phyloP scores from a whole-genome alignment of 805 yeast species.

The Wickerhamiella australiensis region DNA sequence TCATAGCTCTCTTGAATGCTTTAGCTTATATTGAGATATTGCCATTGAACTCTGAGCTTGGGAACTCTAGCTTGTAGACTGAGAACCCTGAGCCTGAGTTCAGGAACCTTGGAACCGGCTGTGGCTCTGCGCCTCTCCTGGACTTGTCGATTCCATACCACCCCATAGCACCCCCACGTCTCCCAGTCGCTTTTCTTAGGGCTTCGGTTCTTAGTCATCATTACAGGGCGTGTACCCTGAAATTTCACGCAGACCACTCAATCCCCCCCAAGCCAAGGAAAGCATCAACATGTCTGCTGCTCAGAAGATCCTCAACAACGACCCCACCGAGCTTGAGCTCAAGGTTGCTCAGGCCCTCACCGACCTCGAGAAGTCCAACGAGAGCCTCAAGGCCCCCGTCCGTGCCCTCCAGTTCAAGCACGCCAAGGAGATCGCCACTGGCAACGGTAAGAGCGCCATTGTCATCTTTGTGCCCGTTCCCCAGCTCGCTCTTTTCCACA shows the following conservation, averaged over 20 bases:
- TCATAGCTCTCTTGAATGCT: too few species aligned
- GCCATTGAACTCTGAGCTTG: too few species aligned
- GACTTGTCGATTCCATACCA: too few species aligned
- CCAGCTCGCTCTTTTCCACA: conserved; percentile 81
- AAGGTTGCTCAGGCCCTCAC: conserved; percentile 98
- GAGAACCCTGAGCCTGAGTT: too few species aligned
- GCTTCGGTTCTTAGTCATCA: not conserved
- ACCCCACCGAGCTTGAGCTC: conserved; percentile 97
- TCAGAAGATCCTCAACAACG: conserved; percentile 85
- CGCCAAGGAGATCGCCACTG: conserved; percentile 93
- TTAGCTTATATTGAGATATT: too few species aligned
- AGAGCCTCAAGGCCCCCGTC: conserved; percentile 94
- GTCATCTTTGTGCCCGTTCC: conserved; percentile 98
- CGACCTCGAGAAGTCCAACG: conserved; percentile 87
- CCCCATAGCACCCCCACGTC: too few species aligned
- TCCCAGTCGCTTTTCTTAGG: not conserved
- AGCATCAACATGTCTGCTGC: conserved; percentile 71
- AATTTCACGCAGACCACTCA: conserved; percentile 9
- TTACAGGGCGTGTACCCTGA: not conserved
- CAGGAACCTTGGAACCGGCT: too few species aligned
- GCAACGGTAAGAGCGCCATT: conserved; percentile 97
- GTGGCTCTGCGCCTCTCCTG: too few species aligned
- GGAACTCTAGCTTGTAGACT: too few species aligned
- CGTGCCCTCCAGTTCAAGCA: conserved; percentile 98
- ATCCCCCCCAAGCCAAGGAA: conserved; percentile 1